phyloP scores from a whole-genome alignment of 495 filamentous ascomycete genomes.

The Oidiodendron maius region DNA sequence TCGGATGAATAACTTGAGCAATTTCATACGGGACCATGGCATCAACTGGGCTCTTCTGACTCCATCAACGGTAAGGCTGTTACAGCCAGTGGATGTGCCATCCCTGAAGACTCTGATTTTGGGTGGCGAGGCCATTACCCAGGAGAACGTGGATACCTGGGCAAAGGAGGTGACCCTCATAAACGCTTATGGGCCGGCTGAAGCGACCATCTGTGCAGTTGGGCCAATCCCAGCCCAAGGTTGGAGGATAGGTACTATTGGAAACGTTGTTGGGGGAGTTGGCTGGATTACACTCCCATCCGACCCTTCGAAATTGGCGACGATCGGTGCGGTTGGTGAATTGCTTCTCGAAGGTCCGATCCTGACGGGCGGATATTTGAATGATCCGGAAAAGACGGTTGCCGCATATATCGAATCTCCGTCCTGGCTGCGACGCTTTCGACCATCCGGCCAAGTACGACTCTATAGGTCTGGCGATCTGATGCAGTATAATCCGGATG shows the following conservation, averaged over 20 bases:
- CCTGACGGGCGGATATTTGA: slow-evolving; percentile 45
- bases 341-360: slow-evolving; percentile 55
- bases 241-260: slow-evolving; percentile 6
- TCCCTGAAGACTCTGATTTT: slow-evolving; percentile 40
- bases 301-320: slow-evolving; percentile 44
- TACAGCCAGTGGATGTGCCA: slow-evolving; percentile 35
- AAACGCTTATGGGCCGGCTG: slow-evolving; percentile 53
- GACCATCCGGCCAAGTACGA: too few species aligned
- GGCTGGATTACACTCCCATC: slow-evolving; percentile 53
- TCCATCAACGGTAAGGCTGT: slow-evolving; percentile 39
- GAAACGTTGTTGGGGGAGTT: slow-evolving; percentile 33
- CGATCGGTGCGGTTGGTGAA: slow-evolving; percentile 56
- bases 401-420: slow-evolving; percentile 25
- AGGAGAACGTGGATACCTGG: slow-evolving; percentile 50
- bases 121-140: slow-evolving; percentile 51
- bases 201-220: slow-evolving; percentile 18
- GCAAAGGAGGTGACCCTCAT: slow-evolving; percentile 41
- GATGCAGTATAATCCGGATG: slow-evolving; percentile 26
- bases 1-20: slow-evolving; percentile 30
- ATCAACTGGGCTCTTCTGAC: slow-evolving; percentile 33
- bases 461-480: slow-evolving; percentile 48
- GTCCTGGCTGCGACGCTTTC: slow-evolving; percentile 1
- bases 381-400: slow-evolving; percentile 12
- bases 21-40: slow-evolving; percentile 26
- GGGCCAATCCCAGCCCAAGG: slow-evolving; percentile 34